phyloP scores from a whole-genome alignment of 306 rosid genomes.

The Sophora flavescens region DNA sequence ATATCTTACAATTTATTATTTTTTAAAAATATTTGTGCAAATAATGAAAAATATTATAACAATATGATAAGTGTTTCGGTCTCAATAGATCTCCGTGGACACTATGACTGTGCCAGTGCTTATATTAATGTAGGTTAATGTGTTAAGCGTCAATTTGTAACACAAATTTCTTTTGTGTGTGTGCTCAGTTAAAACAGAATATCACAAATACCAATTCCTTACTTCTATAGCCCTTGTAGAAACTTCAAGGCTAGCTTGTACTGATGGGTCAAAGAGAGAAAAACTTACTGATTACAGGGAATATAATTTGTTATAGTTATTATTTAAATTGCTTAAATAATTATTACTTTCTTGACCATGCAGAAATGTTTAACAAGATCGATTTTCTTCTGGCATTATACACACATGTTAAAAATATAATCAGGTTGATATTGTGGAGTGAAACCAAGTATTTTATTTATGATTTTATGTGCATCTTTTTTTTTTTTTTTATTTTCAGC shows the following conservation, averaged over 20 bases:
- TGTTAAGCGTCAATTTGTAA: too few species aligned
- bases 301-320: neutral
- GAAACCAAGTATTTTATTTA: neutral
- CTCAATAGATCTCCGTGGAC: neutral
- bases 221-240: neutral
- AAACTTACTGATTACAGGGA: neutral
- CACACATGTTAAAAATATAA: neutral
- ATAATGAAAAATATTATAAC: too few species aligned
- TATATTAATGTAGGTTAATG: neutral
- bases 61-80: neutral
- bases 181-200: neutral
- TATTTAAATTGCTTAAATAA: neutral
- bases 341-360: neutral
- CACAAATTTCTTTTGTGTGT: neutral
- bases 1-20: too few species aligned
- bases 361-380: neutral
- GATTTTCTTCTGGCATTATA: neutral
- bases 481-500: slow-evolving; percentile 5
- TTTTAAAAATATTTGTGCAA: too few species aligned
- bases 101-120: neutral
- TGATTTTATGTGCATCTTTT: neutral
- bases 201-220: neutral
- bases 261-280: neutral
- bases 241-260: neutral
- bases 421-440: neutral